Base-by-base conservation (phyloP, 352 stramenopile genomes). In the Phytophthora ohioensis region DNA sequence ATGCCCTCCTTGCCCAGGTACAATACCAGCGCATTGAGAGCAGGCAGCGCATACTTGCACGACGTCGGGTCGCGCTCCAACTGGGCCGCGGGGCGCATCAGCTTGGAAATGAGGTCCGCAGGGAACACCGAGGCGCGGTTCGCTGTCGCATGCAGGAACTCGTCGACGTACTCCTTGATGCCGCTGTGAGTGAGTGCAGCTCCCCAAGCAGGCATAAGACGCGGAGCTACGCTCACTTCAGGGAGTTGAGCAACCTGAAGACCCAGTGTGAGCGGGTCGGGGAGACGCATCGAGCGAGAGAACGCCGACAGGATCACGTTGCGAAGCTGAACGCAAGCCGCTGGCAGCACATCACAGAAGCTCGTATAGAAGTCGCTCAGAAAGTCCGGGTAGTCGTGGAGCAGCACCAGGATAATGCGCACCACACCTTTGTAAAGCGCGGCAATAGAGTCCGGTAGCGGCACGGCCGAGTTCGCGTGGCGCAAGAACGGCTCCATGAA, bases 341-440 rank as follows among this genome's bases (percentile, higher is more conserved):
- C 82, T 6, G 98, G 98, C 42, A 99, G 95, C 31, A 99, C 93
- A 64, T 99, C 98, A 81, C 97, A 99, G 60, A 99, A 99, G 52
- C 92, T 99, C 49, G 98, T 90, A 82, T 99, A 98, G 75, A 99
- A 99, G 57, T 98, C 97, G 67, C 91, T 95, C 31, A 99, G 68
- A 71, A 99, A 99, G 66, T 99, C 95, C 10, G 98, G 98, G 75
- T 99, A 99, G 77, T 99, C 98, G 76, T 99, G 98, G 55, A 99
- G 80, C 15, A 99, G 79, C 60, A 99, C 97, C 42, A 99, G 69
- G 49, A 99, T 90, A 47, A 99, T 98, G 62, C 97, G 95, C 17
- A 99, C 83, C n/a, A 93, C 93, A 64, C 98, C 98, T 81, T 99
- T 98, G 86, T 99, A 99, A 55, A 99, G 84, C 56, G 93, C 85